Evolutionary conservation across 2,329 filamentous ascomycete genomes (phyloP), one percentile per base, ranked within the genome.

Genomic region (Pseudocercospora cruenta): DNA sequence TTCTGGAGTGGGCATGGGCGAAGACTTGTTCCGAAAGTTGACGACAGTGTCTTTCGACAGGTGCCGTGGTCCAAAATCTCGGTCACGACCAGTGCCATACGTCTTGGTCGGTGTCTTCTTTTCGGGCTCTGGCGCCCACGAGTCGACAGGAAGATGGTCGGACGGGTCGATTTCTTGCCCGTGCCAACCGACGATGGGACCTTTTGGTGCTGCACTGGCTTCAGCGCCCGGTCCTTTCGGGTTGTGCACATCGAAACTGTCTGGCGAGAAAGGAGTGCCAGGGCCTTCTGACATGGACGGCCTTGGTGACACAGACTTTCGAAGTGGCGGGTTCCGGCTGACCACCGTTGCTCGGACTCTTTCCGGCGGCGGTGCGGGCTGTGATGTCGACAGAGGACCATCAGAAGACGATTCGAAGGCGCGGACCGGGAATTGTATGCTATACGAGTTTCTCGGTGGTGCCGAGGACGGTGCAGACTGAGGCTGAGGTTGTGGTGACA

Each of bases 121-220:
- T 71, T 91, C 89, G 0, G 91, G 91, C 73, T 93, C 91, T 0
- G 91, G 90, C 1, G 91, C 91, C 90, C 90, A 93, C 1, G 87
- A 87, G 63, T 91, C 88, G 75, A 92, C 86, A 0, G 91, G 91
- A 14, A 94, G 82, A 74, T 94, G 91, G 77, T 94, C 91, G 0
- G 90, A 92, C 0, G 91, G 91, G 74, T 94, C 91, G 63, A 94
- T 86, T 72, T 93, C 90, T 63, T 90, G 85, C 6, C 91, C 91
- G 74, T 93, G 90, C 69, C 91, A 85, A 0, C 88, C 90, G 61
- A 93, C 88, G 67, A 94, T 92, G 73, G 92, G 92, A 8, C 87
- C 89, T 61, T 88, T 75, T 3, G 14, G 55, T 14, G 47, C 39
- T 9, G 58, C 61, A 3, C 36, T 47, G 5, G 61, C 60, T 36